Percentiles rank a stretch among this genome's conserved stretches.
Evolutionary conservation across 2,329 filamentous ascomycete species (phyloP).

Genomic region (Pyrenochaeta sp.): DNA sequence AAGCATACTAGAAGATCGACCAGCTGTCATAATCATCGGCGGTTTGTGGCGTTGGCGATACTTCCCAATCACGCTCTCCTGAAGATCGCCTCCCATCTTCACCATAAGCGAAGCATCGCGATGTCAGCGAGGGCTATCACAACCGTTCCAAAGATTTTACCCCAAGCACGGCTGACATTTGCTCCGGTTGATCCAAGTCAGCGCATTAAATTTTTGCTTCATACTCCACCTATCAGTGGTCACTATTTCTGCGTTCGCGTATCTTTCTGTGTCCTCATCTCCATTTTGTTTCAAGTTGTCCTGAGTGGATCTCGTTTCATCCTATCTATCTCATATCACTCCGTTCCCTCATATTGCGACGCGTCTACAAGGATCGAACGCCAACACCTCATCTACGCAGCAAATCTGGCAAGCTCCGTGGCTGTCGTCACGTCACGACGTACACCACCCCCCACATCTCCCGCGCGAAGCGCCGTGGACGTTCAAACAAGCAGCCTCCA

Average conservation of each 20-base stretch:
- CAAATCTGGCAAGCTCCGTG: slow-evolving; percentile 7
- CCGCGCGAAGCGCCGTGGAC: slow-evolving; percentile 9
- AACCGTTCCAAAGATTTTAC: neutral
- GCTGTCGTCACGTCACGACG: slow-evolving; percentile 8
- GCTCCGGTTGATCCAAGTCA: neutral
- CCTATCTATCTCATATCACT: neutral
- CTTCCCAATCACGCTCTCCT: slow-evolving; percentile 5
- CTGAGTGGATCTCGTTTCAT: neutral
- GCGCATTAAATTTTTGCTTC: neutral
- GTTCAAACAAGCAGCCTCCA: slow-evolving; percentile 5
- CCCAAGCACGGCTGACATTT: neutral
- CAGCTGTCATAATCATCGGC: neutral
- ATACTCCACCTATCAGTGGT: neutral
- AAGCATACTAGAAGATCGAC: neutral
- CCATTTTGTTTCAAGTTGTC: neutral
- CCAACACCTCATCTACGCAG: slow-evolving; percentile 8
- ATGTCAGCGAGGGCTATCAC: neutral
- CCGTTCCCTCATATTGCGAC: neutral
- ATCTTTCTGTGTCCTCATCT: neutral
- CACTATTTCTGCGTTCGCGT: neutral
- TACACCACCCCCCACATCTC: slow-evolving; percentile 5
- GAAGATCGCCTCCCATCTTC: slow-evolving; percentile 5
- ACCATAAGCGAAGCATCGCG: slow-evolving; percentile 11
- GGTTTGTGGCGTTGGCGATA: neutral
- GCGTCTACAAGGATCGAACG: neutral